These are phyloP conservation scores for Ammopiptanthus mongolicus DNA, from an alignment of 306 rosid genomes.

Conservation along the genomic window DNA sequence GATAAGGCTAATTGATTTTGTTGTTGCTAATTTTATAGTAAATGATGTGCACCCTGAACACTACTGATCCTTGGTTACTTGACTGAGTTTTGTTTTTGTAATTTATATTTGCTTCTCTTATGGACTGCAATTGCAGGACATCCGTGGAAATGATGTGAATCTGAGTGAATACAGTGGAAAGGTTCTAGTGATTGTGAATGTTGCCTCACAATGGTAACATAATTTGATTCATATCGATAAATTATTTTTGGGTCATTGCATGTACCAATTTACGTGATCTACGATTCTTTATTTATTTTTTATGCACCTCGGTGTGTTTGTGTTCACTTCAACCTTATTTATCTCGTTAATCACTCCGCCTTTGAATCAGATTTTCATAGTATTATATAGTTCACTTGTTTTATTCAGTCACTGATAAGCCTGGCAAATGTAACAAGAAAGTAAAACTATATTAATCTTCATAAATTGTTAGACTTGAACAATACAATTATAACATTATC, in stretches of 20 bases:
- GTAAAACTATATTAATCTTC: not conserved
- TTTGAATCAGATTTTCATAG: not conserved
- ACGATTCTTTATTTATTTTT: not conserved
- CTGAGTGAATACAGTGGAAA: slow-evolving; percentile 63
- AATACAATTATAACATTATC: not conserved
- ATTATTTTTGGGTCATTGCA: not conserved
- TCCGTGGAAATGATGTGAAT: slow-evolving; percentile 69
- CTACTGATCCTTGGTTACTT: not conserved
- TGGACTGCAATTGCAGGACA: slow-evolving; percentile 55
- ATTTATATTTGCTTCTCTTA: slow-evolving; percentile 10
- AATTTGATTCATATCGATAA: not conserved
- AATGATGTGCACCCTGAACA: not conserved
- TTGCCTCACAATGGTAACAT: slow-evolving; percentile 82
- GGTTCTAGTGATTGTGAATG: slow-evolving; percentile 79
- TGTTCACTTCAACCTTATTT: slow-evolving; percentile 3
- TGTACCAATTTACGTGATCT: not conserved
- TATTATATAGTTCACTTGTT: not conserved
- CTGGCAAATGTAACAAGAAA: not conserved
- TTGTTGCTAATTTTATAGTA: not conserved
- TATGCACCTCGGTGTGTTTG: not conserved
- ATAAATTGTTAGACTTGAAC: not conserved
- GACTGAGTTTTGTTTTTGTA: not conserved
- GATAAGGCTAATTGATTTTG: not conserved
- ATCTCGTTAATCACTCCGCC: not conserved
- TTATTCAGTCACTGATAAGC: not conserved